Percentiles rank a stretch among this genome's conserved stretches.
Evolutionary conservation across 2,329 filamentous ascomycete genomes (phyloP).

Genomic region (Thelonectria rubi): DNA sequence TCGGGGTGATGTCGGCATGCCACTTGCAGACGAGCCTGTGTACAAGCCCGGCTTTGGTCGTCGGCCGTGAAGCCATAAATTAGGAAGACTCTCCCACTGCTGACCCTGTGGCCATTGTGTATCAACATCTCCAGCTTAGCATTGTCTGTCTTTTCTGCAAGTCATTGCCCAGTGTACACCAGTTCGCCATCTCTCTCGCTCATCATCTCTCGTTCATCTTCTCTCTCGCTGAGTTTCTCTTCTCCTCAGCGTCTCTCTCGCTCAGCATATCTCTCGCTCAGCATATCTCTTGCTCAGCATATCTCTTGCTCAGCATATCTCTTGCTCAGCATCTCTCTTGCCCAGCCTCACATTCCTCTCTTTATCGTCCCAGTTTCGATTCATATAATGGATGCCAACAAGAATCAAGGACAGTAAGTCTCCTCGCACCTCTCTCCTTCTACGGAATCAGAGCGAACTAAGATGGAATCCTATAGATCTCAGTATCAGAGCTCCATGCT

Average conservation of each 20-base stretch:
- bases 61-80: too few relatives aligned
- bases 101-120: too few relatives aligned
- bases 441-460: background rate
- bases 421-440: background rate
- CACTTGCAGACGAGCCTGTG: too few relatives aligned
- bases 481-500: slow-evolving; percentile 7
- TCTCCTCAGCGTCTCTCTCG: too few relatives aligned
- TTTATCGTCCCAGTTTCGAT: background rate
- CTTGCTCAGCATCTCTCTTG: too few relatives aligned
- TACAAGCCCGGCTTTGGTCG: too few relatives aligned
- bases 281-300: too few relatives aligned
- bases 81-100: too few relatives aligned
- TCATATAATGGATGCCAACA: background rate
- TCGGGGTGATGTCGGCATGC: too few relatives aligned
- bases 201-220: background rate
- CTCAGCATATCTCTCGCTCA: too few relatives aligned
- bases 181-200: background rate
- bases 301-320: too few relatives aligned
- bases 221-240: too few relatives aligned
- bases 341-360: background rate
- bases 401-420: background rate
- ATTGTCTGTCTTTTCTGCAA: background rate
- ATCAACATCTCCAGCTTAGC: background rate
- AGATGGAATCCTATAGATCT: background rate
- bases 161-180: background rate